A percentile compares a stretch with the other conserved stretches of the same genome.
Conservation (phyloP, 306 rosid genomes). For the Hippophae tibetana region DNA sequence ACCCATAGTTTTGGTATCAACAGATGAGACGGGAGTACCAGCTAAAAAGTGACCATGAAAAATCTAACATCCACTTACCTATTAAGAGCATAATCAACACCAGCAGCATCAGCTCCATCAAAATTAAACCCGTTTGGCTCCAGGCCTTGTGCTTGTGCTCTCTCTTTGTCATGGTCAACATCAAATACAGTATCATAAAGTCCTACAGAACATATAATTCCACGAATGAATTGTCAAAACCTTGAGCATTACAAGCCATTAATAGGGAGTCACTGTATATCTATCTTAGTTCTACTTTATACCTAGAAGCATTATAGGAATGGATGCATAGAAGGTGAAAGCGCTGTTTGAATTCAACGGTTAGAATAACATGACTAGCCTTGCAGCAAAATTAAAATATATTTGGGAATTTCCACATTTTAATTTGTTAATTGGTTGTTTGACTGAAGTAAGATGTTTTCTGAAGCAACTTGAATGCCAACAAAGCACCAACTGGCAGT, state of each 20-base stretch:
- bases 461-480: too few relatives aligned
- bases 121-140: conserved; percentile 88
- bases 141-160: conserved; percentile 71
- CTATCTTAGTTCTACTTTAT: too few relatives aligned
- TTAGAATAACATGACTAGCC: too few relatives aligned
- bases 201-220: conserved; percentile 37
- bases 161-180: conserved; percentile 65
- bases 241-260: neutral
- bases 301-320: too few relatives aligned
- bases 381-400: too few relatives aligned
- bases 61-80: conserved; percentile 41
- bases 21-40: neutral
- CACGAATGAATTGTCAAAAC: neutral
- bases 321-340: too few relatives aligned
- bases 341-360: too few relatives aligned
- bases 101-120: conserved; percentile 82
- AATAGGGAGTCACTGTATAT: neutral
- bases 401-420: too few relatives aligned
- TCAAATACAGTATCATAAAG: conserved; percentile 85
- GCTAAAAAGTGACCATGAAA: neutral
- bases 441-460: too few relatives aligned
- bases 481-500: too few relatives aligned
- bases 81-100: conserved; percentile 86
- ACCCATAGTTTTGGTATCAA: too few relatives aligned
- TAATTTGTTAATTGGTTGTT: too few relatives aligned